These are phyloP conservation scores for Pachysandra terminalis DNA, from an alignment of 164 flowering plant species.

Conservation along the genomic window DNA sequence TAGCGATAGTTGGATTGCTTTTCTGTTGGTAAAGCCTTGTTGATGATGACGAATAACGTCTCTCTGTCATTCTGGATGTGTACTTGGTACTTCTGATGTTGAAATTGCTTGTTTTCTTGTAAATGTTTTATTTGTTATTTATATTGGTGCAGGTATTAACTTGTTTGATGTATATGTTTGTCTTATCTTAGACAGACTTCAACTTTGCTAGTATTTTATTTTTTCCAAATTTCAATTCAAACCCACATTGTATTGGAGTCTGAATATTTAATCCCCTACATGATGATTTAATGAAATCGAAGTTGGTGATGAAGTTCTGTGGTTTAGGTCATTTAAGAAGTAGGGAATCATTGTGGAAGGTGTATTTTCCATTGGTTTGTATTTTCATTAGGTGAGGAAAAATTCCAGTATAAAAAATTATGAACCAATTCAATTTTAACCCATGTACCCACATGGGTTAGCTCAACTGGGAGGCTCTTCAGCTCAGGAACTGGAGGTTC, in stretches of 20 bases:
- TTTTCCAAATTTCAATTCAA: background rate
- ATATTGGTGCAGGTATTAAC: background rate
- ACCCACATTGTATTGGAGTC: background rate
- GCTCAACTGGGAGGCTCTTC: no score
- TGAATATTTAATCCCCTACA: background rate
- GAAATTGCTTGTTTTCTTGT: no score
- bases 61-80: background rate
- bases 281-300: background rate
- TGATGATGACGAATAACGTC: background rate
- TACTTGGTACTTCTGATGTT: no score
- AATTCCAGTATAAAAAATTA: no score
- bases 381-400: no score
- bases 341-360: no score
- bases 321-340: background rate
- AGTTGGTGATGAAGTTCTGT: background rate
- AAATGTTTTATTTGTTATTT: background rate
- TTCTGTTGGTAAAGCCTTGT: background rate
- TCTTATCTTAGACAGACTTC: no score
- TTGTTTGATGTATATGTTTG: background rate
- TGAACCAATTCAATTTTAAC: no score
- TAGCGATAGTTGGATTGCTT: background rate
- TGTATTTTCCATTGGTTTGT: no score
- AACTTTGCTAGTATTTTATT: background rate
- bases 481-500: no score
- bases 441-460: no score